Evolutionary conservation across 345 rosid species (phyloP).

Genomic region (Microcos paniculata): DNA sequence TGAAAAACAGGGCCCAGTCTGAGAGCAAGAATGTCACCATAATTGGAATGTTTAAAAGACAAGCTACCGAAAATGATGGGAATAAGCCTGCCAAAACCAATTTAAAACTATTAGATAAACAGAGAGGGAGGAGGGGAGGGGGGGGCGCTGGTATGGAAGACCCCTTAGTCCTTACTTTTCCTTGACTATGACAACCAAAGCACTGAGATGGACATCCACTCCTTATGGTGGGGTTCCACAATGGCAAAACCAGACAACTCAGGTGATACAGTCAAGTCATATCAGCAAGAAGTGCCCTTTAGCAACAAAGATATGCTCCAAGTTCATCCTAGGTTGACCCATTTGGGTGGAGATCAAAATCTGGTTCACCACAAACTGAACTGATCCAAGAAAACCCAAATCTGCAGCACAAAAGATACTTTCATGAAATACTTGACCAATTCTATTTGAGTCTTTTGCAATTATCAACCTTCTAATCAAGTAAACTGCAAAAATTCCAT

Average conservation of each 20-base stretch:
- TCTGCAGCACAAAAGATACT: slow-evolving; percentile 28
- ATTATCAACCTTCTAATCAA: neutral
- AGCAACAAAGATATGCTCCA: slow-evolving; percentile 33
- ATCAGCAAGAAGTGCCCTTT: slow-evolving; percentile 25
- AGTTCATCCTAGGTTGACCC: slow-evolving; percentile 41
- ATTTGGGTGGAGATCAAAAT: slow-evolving; percentile 15
- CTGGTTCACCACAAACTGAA: slow-evolving; percentile 31
- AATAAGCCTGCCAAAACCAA: slow-evolving; percentile 12
- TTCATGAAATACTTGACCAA: slow-evolving; percentile 10
- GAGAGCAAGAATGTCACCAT: slow-evolving; percentile 22
- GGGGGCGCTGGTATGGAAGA: slow-evolving; percentile 26
- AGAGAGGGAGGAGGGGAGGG: slow-evolving; percentile 10
- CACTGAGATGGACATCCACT: slow-evolving; percentile 41
- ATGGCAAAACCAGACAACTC: slow-evolving; percentile 28
- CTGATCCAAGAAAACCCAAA: slow-evolving; percentile 19
- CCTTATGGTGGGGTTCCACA: slow-evolving; percentile 35
- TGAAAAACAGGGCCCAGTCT: slow-evolving; percentile 20
- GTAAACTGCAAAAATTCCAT: neutral
- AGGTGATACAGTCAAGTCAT: slow-evolving; percentile 24
- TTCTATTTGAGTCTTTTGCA: slow-evolving; percentile 4
- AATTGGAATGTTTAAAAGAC: slow-evolving; percentile 33
- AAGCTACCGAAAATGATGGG: slow-evolving; percentile 25
- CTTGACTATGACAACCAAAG: slow-evolving; percentile 36
- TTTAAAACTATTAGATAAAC: neutral
- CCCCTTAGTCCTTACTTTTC: slow-evolving; percentile 35